Evolutionary conservation across 345 rosid species (phyloP).

Genomic region (Euphorbia tirucalli): DNA sequence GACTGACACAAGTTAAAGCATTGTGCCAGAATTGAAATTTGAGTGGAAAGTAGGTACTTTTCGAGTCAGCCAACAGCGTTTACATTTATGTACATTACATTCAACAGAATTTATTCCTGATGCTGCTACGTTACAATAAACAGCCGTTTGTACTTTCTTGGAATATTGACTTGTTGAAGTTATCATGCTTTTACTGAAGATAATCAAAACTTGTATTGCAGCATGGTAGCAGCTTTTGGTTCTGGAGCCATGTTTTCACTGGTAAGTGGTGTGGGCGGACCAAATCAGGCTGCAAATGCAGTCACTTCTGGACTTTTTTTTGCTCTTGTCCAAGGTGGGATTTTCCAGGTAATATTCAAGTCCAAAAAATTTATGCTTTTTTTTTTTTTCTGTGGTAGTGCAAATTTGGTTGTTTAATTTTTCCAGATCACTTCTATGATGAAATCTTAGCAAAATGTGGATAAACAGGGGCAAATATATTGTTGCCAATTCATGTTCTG

Average conservation of each 20-base stretch:
- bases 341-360: slow-evolving; percentile 61
- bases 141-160: neutral
- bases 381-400: neutral
- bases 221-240: slow-evolving; percentile 95
- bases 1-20: neutral
- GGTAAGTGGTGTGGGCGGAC: slow-evolving; percentile 78
- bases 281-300: slow-evolving; percentile 69
- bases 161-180: slow-evolving; percentile 4
- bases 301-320: slow-evolving; percentile 71
- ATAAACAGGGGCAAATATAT: neutral
- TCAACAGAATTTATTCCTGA: neutral
- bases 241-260: slow-evolving; percentile 82
- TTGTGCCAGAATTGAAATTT: neutral
- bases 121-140: neutral
- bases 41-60: neutral
- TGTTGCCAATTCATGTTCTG: neutral
- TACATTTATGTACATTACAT: neutral
- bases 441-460: slow-evolving; percentile 1
- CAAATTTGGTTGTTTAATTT: neutral
- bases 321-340: slow-evolving; percentile 76
- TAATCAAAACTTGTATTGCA: slow-evolving; percentile 33
- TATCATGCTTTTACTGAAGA: neutral
- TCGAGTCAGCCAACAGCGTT: neutral
- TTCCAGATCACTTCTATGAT: neutral
- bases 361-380: neutral